These are phyloP conservation scores for Bimuria novae-zelandiae DNA, from an alignment of 2,329 filamentous ascomycete species.

Conservation along the genomic window DNA sequence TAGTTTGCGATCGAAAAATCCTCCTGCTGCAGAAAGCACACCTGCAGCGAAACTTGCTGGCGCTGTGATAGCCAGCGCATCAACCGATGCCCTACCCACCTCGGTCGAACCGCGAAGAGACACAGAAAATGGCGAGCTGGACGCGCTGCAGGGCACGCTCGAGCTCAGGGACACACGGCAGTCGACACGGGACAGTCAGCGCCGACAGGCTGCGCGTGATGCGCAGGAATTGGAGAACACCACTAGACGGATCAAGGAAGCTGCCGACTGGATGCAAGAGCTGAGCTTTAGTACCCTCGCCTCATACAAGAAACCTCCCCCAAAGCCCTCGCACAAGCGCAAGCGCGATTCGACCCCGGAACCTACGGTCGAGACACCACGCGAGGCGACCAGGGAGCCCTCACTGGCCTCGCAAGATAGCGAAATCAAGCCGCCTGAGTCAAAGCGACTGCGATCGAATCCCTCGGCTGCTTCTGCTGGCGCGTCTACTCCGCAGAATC, in stretches of 20 bases:
- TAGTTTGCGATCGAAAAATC: not conserved
- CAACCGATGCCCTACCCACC: not conserved
- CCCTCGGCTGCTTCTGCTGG: constrained; percentile 17
- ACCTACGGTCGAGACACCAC: constrained; percentile 18
- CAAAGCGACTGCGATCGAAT: constrained; percentile 34
- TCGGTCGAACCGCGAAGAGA: constrained; percentile 19
- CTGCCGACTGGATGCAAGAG: constrained; percentile 42
- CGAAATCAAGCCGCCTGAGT: constrained; percentile 29
- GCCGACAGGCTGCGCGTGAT: constrained; percentile 54
- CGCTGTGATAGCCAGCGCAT: not conserved
- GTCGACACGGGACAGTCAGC: constrained; percentile 72
- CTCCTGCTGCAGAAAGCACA: constrained; percentile 4
- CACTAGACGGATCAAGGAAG: constrained; percentile 39
- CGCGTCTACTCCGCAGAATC: constrained; percentile 15
- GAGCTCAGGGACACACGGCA: constrained; percentile 80
- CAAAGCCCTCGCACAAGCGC: constrained; percentile 54
- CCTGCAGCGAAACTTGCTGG: not conserved
- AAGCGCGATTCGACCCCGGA: constrained; percentile 57
- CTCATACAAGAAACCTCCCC: constrained; percentile 27
- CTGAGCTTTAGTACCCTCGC: constrained; percentile 31
- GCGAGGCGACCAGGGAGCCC: constrained; percentile 23
- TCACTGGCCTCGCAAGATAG: constrained; percentile 37
- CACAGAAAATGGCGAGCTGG: constrained; percentile 60
- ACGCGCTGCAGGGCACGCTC: constrained; percentile 73
- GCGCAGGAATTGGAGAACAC: constrained; percentile 44